phyloP scores from a whole-genome alignment of 805 yeast species.

The Middelhovenomyces tepae region DNA sequence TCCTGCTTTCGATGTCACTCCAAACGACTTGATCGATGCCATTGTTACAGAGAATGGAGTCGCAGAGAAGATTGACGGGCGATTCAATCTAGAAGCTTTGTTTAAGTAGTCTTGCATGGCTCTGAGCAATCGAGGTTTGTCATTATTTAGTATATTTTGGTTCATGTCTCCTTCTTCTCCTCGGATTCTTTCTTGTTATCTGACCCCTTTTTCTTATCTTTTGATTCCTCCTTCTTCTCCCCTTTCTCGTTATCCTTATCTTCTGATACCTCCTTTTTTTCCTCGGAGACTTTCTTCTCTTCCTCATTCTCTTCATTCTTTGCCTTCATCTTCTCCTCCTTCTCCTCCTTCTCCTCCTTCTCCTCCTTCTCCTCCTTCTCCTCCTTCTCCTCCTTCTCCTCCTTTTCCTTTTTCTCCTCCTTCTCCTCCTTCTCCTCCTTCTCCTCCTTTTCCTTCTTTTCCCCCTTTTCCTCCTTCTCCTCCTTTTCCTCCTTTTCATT shows the following conservation, averaged over 20 bases:
- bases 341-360: constrained; percentile 8
- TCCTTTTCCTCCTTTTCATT: constrained; percentile 10
- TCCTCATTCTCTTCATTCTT: constrained; percentile 9
- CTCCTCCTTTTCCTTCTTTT: constrained; percentile 23
- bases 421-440: constrained; percentile 12
- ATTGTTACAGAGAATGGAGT: constrained; percentile 78
- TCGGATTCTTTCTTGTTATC: too few relatives aligned
- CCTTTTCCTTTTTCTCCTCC: neutral
- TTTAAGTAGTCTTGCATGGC: too few relatives aligned
- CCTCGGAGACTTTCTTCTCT: constrained; percentile 6
- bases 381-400: constrained; percentile 12
- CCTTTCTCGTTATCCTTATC: neutral
- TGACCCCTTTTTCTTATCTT: too few relatives aligned
- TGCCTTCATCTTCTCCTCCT: constrained; percentile 14
- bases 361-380: constrained; percentile 13
- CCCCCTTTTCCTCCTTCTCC: constrained; percentile 3
- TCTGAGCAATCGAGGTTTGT: too few relatives aligned
- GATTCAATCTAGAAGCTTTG: constrained; percentile 35
- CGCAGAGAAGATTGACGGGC: constrained; percentile 42
- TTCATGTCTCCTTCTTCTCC: too few relatives aligned
- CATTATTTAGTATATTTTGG: too few relatives aligned
- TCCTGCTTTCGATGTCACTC: constrained; percentile 94
- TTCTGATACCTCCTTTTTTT: constrained; percentile 3
- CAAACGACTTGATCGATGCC: constrained; percentile 71
- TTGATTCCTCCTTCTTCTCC: too few relatives aligned